Evolutionary conservation across 2,329 filamentous ascomycete species (phyloP), one percentile per base, ranked within the genome.

Genomic region (Trichoderma polysporum): DNA sequence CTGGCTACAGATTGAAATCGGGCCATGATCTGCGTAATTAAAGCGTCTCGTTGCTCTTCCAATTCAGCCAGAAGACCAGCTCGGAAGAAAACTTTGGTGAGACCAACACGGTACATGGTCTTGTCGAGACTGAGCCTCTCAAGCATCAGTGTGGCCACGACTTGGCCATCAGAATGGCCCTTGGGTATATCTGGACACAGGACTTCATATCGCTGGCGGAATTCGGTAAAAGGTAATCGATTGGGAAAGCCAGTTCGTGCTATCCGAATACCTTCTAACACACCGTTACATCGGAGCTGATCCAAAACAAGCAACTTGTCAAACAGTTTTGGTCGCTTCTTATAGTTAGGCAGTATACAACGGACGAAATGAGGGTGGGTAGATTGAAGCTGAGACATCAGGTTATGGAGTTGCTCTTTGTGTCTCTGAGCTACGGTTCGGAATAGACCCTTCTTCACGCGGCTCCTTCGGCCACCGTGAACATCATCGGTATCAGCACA

Each of bases 291-390:
- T 61, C 95, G 89, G n/a, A 99, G 83, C 77, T 99, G 96, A 74
- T 99, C 95, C 6, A 99, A 85, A 1, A 99, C 96, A n/a, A 99
- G 86, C 2, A 93, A 88, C 3, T 92, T 92, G 75, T 91, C 92
- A 78, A 98, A 93, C 75, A 94, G 91, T 79, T 99, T 99, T 0
- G 95, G 93, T 27, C 90, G 87, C 80, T 99, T 99, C 80, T 97
- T 97, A 83, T 99, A 95, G 75, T 99, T 99, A 3, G 95, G 96
- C 68, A 99, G 85, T 69, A 99, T 99, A 76, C 95, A 99, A 54
- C 95, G 91, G 33, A 99, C 95, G 76, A 99, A 99, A 78, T 99
- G 95, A 67, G 96, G 96, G 76, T 99, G 95, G 0, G 95, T 99
- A 0, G 92, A 96, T 77, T 99, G 91, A 17, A 99, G 86, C 74